Conservation (phyloP, 2,329 filamentous ascomycete species). For the Fusarium veterinarium region DNA sequence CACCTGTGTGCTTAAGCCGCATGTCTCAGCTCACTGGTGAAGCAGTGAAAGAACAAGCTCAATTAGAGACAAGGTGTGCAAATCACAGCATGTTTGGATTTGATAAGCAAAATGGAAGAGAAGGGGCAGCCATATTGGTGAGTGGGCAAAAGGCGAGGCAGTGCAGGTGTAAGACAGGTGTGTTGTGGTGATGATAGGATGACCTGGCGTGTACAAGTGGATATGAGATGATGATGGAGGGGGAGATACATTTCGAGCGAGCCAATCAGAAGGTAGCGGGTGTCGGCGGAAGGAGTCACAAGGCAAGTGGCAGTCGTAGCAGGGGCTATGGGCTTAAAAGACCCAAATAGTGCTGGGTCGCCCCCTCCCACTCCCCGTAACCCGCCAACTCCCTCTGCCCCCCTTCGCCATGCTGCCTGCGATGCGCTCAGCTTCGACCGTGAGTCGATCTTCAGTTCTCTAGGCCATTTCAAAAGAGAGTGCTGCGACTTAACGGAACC, state of each 20-base stretch:
- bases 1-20: neutral
- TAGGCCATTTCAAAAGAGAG: slow-evolving; percentile 13
- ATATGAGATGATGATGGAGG: slow-evolving; percentile 17
- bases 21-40: neutral
- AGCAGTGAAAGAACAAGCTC: neutral
- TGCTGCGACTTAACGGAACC: neutral
- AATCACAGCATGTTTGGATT: neutral
- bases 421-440: slow-evolving; percentile 10
- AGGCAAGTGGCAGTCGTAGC: slow-evolving; percentile 34
- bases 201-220: slow-evolving; percentile 23
- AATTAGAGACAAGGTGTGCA: neutral
- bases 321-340: slow-evolving; percentile 60
- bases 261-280: slow-evolving; percentile 38
- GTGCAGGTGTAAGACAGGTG: slow-evolving; percentile 23
- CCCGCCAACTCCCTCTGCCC: slow-evolving; percentile 42
- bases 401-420: neutral
- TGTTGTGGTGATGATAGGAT: slow-evolving; percentile 19
- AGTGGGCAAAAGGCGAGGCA: neutral
- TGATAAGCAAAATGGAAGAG: neutral
- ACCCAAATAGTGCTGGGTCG: slow-evolving; percentile 66
- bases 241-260: slow-evolving; percentile 1
- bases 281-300: slow-evolving; percentile 36
- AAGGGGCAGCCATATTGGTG: neutral
- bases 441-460: slow-evolving; percentile 7
- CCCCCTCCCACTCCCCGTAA: slow-evolving; percentile 54